Conservation (phyloP, 352 stramenopile species). For the Phytophthora citricola region DNA sequence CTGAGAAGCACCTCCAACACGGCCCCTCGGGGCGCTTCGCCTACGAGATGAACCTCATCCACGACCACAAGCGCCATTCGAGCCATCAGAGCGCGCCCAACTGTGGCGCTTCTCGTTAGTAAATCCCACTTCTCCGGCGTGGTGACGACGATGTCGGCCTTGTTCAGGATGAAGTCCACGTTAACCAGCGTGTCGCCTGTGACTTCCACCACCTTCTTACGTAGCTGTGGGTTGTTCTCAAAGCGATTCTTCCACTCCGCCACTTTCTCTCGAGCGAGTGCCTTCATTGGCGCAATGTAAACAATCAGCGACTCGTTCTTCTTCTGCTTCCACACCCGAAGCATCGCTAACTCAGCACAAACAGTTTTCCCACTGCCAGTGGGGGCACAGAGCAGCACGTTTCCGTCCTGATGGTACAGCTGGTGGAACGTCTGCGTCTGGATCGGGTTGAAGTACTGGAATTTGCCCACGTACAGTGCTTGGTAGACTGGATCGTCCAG, state of each 20-base stretch:
- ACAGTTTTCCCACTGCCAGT: conserved; percentile 98
- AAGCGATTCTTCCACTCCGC: conserved; percentile 97
- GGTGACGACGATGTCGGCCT: conserved; percentile 97
- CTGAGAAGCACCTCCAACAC: conserved; percentile 93
- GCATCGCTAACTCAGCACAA: conserved; percentile 97
- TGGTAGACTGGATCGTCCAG: conserved; percentile 94
- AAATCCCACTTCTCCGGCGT: conserved; percentile 99
- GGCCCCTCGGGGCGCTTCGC: conserved; percentile 93
- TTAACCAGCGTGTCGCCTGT: conserved; percentile 97
- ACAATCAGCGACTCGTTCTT: conserved; percentile 81
- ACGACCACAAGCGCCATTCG: conserved; percentile 93
- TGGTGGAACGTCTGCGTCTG: conserved; percentile 99
- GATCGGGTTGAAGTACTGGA: conserved; percentile 93
- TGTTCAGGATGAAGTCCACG: conserved; percentile 85
- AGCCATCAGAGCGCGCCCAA: conserved; percentile 72
- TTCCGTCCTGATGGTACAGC: conserved; percentile 96
- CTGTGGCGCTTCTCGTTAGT: conserved; percentile 92
- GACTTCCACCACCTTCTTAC: conserved; percentile 96
- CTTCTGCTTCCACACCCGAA: conserved; percentile 91
- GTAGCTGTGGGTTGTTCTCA: conserved; percentile 77
- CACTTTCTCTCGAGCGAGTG: conserved; percentile 96
- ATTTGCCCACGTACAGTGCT: conserved; percentile 90
- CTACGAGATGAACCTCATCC: conserved; percentile 98
- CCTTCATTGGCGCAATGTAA: conserved; percentile 98
- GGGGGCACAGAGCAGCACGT: conserved; percentile 96